Conservation (phyloP, 257 asterid species). For the Anisodus tanguticus region DNA sequence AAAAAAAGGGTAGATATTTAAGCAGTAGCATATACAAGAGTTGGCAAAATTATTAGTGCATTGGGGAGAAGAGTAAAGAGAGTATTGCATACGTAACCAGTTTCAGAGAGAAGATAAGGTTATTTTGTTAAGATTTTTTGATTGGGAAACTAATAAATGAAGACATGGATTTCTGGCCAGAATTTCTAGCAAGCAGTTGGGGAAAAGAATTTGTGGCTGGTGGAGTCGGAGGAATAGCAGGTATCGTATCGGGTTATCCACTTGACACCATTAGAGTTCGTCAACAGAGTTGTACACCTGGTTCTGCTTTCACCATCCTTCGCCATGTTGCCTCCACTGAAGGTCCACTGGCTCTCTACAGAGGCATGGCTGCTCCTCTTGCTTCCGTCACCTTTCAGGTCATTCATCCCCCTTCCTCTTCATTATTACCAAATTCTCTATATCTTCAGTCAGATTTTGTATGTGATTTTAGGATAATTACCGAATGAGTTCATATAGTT, state of each 20-base stretch:
- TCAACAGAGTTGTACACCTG: constrained; percentile 60
- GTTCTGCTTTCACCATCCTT: constrained; percentile 55
- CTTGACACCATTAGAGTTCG: constrained; percentile 76
- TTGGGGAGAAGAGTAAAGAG: too few species aligned
- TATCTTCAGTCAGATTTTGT: too few species aligned
- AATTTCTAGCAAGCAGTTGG: constrained; percentile 74
- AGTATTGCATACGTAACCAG: too few species aligned
- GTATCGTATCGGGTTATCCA: constrained; percentile 76
- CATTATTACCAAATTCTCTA: too few species aligned
- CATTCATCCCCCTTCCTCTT: too few species aligned
- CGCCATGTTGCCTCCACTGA: constrained; percentile 53
- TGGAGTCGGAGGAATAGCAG: constrained; percentile 78
- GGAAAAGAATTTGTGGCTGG: constrained; percentile 92
- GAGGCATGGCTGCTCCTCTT: too few species aligned
- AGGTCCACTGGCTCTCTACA: constrained; percentile 66
- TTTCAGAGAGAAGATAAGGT: not conserved
- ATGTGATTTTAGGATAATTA: too few species aligned
- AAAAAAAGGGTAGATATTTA: too few species aligned
- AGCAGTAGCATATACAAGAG: too few species aligned
- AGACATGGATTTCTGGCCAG: constrained; percentile 84
- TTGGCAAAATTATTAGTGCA: too few species aligned
- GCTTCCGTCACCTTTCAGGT: constrained; percentile 82
- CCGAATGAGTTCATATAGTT: too few species aligned
- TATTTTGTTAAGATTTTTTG: not conserved
- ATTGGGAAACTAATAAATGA: not conserved